These are phyloP conservation scores for Crataegus laevigata DNA, from an alignment of 306 rosid genomes.

Conservation along the genomic window DNA sequence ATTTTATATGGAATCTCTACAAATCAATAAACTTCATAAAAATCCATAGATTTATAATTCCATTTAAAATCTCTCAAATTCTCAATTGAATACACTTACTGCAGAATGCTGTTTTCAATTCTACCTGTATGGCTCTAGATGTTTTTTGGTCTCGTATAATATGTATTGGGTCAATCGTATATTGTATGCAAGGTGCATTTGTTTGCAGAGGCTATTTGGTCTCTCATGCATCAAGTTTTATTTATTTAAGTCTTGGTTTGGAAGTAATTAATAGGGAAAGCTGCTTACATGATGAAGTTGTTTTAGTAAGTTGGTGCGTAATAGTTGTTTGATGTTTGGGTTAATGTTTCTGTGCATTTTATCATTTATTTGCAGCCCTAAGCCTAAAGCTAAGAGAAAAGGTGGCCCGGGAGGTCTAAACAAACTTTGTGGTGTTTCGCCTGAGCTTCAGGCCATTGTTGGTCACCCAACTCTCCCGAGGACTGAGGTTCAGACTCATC, in stretches of 20 bases:
- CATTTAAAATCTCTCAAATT: too few relatives aligned
- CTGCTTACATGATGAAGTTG: background rate
- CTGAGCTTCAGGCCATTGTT: slow-evolving; percentile 85
- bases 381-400: slow-evolving; percentile 64
- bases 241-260: background rate
- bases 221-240: background rate
- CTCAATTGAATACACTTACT: too few relatives aligned
- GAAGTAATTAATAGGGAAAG: background rate
- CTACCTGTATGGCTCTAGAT: background rate
- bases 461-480: slow-evolving; percentile 73
- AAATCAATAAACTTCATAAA: too few relatives aligned
- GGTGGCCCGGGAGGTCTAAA: slow-evolving; percentile 90
- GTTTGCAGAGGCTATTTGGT: background rate
- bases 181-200: background rate
- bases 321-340: slow-evolving; percentile 13
- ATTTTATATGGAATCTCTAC: too few relatives aligned
- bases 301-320: background rate
- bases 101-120: background rate
- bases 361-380: slow-evolving; percentile 35
- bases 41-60: too few relatives aligned
- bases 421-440: slow-evolving; percentile 77
- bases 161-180: background rate
- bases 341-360: background rate
- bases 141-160: background rate
- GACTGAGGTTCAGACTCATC: slow-evolving; percentile 51